Conservation (phyloP, 345 rosid species). For the Pistacia vera region DNA sequence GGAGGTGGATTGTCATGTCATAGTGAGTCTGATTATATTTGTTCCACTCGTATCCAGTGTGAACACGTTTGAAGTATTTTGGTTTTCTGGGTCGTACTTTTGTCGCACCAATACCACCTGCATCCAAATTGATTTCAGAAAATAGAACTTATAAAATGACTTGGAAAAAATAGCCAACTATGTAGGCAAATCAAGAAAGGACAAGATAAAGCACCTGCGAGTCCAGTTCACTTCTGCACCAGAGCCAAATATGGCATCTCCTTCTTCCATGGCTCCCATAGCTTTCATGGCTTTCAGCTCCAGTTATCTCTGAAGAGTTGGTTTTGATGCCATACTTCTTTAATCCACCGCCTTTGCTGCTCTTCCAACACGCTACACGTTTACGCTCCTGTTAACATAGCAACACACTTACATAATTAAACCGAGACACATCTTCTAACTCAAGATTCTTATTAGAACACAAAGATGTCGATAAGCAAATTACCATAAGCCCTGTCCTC, state of each 20-base stretch:
- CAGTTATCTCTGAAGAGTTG: constrained; percentile 69
- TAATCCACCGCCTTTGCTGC: constrained; percentile 65
- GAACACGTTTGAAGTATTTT: constrained; percentile 93
- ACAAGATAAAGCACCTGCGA: constrained; percentile 57
- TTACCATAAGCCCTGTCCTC: constrained; percentile 71
- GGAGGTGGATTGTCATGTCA: constrained; percentile 99
- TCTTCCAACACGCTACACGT: constrained; percentile 67
- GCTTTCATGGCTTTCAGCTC: constrained; percentile 89
- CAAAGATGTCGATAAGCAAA: neutral
- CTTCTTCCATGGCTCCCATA: constrained; percentile 98
- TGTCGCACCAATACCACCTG: constrained; percentile 98
- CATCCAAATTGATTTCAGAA: constrained; percentile 11
- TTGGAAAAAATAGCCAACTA: neutral
- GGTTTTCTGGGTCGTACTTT: constrained; percentile 97
- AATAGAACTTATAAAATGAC: neutral
- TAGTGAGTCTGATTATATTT: constrained; percentile 93
- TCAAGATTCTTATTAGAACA: constrained; percentile 3
- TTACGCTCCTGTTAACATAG: constrained; percentile 57
- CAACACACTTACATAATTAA: constrained; percentile 7
- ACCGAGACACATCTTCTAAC: neutral
- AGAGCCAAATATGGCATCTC: constrained; percentile 90
- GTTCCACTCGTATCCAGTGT: constrained; percentile 99
- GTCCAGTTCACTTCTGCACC: constrained; percentile 93
- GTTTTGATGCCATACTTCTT: constrained; percentile 75
- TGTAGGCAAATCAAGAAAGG: neutral